Evolutionary conservation across 139 green algal species (phyloP).

Genomic region (Chlamydomonas sp.): DNA sequence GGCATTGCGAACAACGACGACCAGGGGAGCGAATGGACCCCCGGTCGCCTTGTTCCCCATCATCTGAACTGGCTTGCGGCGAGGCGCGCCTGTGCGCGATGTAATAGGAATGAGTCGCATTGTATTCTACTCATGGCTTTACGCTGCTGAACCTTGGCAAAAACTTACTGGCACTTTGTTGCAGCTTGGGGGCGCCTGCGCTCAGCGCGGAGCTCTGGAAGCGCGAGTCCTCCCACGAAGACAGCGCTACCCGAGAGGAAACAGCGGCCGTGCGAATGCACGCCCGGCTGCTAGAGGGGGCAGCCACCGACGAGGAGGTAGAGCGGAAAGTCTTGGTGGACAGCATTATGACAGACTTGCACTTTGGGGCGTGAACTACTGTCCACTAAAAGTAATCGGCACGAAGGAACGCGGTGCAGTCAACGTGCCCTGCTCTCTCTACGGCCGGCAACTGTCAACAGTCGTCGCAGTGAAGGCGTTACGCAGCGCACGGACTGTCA

Average conservation of each 20-base stretch:
- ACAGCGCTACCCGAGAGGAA: slow-evolving; percentile 35
- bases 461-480: too few relatives aligned
- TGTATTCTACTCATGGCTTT: too few relatives aligned
- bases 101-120: too few relatives aligned
- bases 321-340: slow-evolving; percentile 2
- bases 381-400: background rate
- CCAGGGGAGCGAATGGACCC: slow-evolving; percentile 91
- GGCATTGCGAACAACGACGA: slow-evolving; percentile 75
- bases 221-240: slow-evolving; percentile 44
- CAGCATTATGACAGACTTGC: slow-evolving; percentile 8
- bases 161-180: slow-evolving; percentile 19
- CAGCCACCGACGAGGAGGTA: background rate
- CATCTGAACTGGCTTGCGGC: slow-evolving; percentile 34
- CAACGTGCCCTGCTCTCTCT: too few relatives aligned
- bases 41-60: slow-evolving; percentile 82
- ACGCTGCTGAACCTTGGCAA: too few relatives aligned
- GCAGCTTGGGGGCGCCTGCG: slow-evolving; percentile 20
- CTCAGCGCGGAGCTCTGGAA: slow-evolving; percentile 18
- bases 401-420: background rate
- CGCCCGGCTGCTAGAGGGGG: background rate
- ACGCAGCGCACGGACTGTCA: too few relatives aligned
- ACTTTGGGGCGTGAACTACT: background rate
- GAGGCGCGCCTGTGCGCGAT: background rate
- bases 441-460: too few relatives aligned
- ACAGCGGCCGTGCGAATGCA: slow-evolving; percentile 6